Evolutionary conservation across 2,329 filamentous ascomycete species (phyloP), one percentile per base, ranked within the genome.

Genomic region (Monilinia aucupariae): DNA sequence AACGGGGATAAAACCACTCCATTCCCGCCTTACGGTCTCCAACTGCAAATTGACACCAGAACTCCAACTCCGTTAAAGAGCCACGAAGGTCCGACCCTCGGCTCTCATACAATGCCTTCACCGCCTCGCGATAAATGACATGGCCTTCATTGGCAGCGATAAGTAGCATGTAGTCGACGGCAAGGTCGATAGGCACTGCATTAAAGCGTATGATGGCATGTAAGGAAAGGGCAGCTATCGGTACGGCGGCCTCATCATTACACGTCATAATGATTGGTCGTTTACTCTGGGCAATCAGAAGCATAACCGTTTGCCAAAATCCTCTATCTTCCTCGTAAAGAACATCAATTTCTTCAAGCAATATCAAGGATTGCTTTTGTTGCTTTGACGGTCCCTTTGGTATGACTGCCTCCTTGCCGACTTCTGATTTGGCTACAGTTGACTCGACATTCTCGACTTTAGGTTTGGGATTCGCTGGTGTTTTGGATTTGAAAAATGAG

Each of bases 21-120:
- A 96, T 83, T 0, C 94, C 93, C 25, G 90, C 89, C 69, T 89
- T 89, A n/a, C 85, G 81, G 73, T 96, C 94, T 6, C 94, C 96
- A 12, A 99, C 85, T 0, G 89, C 91, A 76, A 97, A 92, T 74
- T 99, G 94, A 74, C 96, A 99, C 93, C 93, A 99, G 73, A 96
- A 94, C 73, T 96, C 88, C 34, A 99, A 81, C 65, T 97, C 92
- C 62, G 83, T 86, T 55, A 99, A 85, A 2, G 88, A 87, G 27
- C 88, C 91, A 61, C 94, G 86, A 15, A 99, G 77, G 73, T 99
- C 94, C 34, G 81, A 76, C 2, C 81, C 74, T 60, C 89, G 88
- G 17, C 85, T 84, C 60, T 82, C 79, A 71, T 92, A 96, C 2
- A 99, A 80, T 8, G 83, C 78, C 59, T 82, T 79, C 0, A 96